A percentile compares a stretch with the other conserved stretches of the same genome.
Evolutionary conservation across 805 yeast genomes (phyloP).

Genomic region (Blastobotrys chiropterorum): DNA sequence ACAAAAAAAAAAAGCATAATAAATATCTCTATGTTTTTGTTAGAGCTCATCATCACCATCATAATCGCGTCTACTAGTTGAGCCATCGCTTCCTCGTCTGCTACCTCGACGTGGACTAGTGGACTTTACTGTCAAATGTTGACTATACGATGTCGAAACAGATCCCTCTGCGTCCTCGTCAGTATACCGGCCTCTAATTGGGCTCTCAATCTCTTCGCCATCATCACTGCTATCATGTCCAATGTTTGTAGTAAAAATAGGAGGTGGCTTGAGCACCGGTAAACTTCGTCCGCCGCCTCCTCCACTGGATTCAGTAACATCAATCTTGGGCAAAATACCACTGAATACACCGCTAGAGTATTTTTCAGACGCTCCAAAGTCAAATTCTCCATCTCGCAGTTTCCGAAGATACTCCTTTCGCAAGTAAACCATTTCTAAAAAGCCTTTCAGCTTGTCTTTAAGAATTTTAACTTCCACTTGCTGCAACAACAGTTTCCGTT

Average conservation of each 20-base stretch:
- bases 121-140: neutral
- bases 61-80: neutral
- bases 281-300: neutral
- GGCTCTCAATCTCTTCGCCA: neutral
- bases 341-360: neutral
- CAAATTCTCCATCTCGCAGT: neutral
- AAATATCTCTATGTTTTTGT: no score
- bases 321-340: neutral
- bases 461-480: conserved; percentile 22
- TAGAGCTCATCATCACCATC: neutral
- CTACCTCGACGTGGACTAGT: conserved; percentile 3
- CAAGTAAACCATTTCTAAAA: conserved; percentile 14
- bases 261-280: neutral
- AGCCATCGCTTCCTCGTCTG: neutral
- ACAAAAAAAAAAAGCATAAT: neutral
- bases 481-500: conserved; percentile 25
- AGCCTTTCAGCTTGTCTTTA: conserved; percentile 16
- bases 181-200: neutral
- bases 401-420: neutral
- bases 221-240: neutral
- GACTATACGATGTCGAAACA: neutral
- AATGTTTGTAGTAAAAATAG: neutral
- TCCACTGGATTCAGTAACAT: neutral
- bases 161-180: neutral
- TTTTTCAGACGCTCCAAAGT: neutral